A percentile compares a stretch with the other conserved stretches of the same genome.
phyloP scores from a whole-genome alignment of 805 yeast genomes.

The Dipodascus geniculatus region DNA sequence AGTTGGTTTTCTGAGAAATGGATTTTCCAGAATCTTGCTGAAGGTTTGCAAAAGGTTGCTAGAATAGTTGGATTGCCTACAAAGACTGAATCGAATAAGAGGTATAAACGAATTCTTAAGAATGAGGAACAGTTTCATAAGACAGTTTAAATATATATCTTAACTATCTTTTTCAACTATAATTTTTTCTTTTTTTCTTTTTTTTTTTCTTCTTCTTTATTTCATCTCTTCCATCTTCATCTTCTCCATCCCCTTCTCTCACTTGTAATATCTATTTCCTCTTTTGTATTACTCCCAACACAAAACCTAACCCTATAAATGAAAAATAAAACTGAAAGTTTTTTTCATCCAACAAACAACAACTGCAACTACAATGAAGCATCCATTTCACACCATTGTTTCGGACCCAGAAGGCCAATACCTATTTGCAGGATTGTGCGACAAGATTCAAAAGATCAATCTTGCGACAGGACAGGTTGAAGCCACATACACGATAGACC shows the following conservation, averaged over 20 bases:
- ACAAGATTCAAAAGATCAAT: background rate
- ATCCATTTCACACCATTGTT: background rate
- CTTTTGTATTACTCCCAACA: no score
- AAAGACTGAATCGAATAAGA: background rate
- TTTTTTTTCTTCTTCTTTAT: background rate
- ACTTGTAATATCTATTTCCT: no score
- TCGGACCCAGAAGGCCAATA: background rate
- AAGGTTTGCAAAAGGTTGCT: background rate
- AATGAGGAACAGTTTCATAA: background rate
- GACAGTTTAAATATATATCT: background rate
- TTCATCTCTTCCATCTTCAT: background rate
- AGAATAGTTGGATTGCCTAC: conserved; percentile 1
- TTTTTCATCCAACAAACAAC: background rate
- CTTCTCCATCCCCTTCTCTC: background rate
- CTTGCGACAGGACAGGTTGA: background rate
- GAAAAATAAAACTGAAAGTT: no score
- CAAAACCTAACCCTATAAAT: background rate
- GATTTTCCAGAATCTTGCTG: conserved; percentile 25
- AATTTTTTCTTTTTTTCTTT: no score
- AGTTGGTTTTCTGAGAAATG: conserved; percentile 36
- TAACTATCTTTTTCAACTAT: no score
- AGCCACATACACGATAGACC: background rate
- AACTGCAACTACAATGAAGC: background rate
- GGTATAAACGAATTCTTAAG: background rate
- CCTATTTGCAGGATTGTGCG: background rate